A percentile compares a stretch with the other conserved stretches of the same genome.
Evolutionary conservation across 768 basidiomycete species (phyloP).

Genomic region (Leccinellum rugosiceps): DNA sequence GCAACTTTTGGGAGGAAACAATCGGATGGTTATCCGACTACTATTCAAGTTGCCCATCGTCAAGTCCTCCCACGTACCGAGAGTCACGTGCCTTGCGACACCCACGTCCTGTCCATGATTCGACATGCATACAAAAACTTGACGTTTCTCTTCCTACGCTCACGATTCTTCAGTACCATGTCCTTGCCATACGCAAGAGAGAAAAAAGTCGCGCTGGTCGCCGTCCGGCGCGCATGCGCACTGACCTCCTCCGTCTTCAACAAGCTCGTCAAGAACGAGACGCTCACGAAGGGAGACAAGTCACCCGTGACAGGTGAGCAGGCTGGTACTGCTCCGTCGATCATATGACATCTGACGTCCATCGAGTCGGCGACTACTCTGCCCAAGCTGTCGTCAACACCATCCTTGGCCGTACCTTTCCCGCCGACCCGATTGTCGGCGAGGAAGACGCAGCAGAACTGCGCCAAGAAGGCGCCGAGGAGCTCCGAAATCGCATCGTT

Average conservation of each 20-base stretch:
- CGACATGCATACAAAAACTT: background rate
- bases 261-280: constrained; percentile 77
- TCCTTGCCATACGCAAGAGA: constrained; percentile 58
- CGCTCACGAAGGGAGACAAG: constrained; percentile 87
- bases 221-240: constrained; percentile 54
- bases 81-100: too few relatives aligned
- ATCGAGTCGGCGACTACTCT: constrained; percentile 84
- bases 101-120: too few relatives aligned
- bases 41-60: too few relatives aligned
- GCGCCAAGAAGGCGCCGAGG: constrained; percentile 39
- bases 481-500: constrained; percentile 64
- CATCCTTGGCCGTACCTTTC: constrained; percentile 76
- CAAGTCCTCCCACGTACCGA: too few relatives aligned
- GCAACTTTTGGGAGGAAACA: too few relatives aligned
- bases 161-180: constrained; percentile 36
- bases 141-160: background rate
- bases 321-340: background rate
- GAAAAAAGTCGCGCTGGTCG: constrained; percentile 77
- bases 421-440: constrained; percentile 84
- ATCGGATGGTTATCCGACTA: too few relatives aligned
- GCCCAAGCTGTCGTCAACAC: constrained; percentile 90
- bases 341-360: constrained; percentile 20
- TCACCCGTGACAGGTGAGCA: constrained; percentile 80
- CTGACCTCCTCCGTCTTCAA: constrained; percentile 86
- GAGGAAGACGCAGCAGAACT: constrained; percentile 81